A percentile compares a stretch with the other conserved stretches of the same genome.
phyloP scores from a whole-genome alignment of 345 rosid species.

The Salix arbutifolia region DNA sequence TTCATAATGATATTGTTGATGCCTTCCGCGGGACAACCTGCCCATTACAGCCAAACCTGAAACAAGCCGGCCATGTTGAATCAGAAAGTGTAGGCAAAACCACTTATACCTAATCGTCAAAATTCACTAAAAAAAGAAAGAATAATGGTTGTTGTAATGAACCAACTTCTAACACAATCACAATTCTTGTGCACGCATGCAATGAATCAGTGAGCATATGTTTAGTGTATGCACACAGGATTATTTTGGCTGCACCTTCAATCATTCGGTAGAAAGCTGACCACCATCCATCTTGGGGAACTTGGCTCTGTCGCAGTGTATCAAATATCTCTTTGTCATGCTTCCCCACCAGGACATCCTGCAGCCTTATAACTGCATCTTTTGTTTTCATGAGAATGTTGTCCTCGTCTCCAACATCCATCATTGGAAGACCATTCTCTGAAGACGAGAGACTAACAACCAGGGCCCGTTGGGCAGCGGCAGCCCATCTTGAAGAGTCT shows the following conservation, averaged over 20 bases:
- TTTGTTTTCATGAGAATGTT: slow-evolving; percentile 65
- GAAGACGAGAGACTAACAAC: slow-evolving; percentile 68
- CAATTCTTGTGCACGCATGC: background rate
- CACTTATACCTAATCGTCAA: background rate
- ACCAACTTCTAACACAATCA: background rate
- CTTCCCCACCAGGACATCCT: slow-evolving; percentile 75
- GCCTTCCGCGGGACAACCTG: slow-evolving; percentile 48
- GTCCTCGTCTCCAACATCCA: slow-evolving; percentile 47
- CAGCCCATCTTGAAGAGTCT: slow-evolving; percentile 29
- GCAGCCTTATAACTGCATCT: slow-evolving; percentile 68
- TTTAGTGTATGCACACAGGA: background rate
- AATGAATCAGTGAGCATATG: background rate
- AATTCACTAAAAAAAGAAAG: background rate
- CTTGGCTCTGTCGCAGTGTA: slow-evolving; percentile 41
- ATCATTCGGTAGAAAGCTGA: slow-evolving; percentile 76
- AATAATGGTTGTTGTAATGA: background rate
- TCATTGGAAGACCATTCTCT: slow-evolving; percentile 56
- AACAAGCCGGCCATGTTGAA: slow-evolving; percentile 8
- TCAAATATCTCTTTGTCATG: slow-evolving; percentile 58
- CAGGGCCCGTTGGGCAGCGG: slow-evolving; percentile 69
- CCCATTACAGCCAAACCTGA: slow-evolving; percentile 81
- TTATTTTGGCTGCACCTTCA: slow-evolving; percentile 52
- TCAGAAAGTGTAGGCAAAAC: background rate
- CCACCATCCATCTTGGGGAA: slow-evolving; percentile 83
- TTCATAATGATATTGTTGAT: slow-evolving; percentile 36